These are phyloP conservation scores for Croton laevigatus DNA, from an alignment of 441 rosid genomes.

Conservation along the genomic window DNA sequence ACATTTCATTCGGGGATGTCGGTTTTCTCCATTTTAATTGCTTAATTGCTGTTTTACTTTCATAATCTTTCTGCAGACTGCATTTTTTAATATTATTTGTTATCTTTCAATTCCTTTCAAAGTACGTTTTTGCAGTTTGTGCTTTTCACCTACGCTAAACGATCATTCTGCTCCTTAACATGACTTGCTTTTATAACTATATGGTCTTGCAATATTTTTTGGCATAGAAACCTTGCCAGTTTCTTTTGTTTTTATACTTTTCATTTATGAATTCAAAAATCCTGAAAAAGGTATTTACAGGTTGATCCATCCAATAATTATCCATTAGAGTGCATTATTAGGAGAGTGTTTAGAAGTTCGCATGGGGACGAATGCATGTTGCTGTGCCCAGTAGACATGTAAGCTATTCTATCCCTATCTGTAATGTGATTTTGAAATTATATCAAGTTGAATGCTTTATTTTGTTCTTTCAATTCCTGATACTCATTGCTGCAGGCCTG, in stretches of 20 bases:
- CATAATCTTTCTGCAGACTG: no score
- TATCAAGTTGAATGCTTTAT: slow-evolving; percentile 8
- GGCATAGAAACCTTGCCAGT: neutral
- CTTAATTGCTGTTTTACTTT: no score
- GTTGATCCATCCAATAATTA: slow-evolving; percentile 68
- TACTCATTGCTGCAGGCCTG: slow-evolving; percentile 72
- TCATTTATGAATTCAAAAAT: slow-evolving; percentile 8
- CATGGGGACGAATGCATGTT: slow-evolving; percentile 84
- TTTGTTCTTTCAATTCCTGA: slow-evolving; percentile 11
- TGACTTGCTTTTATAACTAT: neutral
- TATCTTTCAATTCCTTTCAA: no score
- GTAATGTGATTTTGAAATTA: neutral
- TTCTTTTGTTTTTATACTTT: neutral
- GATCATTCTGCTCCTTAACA: no score
- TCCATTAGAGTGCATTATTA: slow-evolving; percentile 82
- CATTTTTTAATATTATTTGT: no score
- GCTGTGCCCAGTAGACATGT: slow-evolving; percentile 92
- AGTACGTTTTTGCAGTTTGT: no score
- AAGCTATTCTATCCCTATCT: slow-evolving; percentile 28
- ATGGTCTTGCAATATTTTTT: neutral
- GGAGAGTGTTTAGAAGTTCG: slow-evolving; percentile 82
- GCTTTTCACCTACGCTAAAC: no score
- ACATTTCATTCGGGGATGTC: no score
- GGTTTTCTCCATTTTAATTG: no score
- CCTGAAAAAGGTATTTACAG: slow-evolving; percentile 39